Percentiles rank a stretch among this genome's conserved stretches.
These are phyloP conservation scores for Claviceps cyperi DNA, from an alignment of 2,329 filamentous ascomycete genomes.

Conservation along the genomic window DNA sequence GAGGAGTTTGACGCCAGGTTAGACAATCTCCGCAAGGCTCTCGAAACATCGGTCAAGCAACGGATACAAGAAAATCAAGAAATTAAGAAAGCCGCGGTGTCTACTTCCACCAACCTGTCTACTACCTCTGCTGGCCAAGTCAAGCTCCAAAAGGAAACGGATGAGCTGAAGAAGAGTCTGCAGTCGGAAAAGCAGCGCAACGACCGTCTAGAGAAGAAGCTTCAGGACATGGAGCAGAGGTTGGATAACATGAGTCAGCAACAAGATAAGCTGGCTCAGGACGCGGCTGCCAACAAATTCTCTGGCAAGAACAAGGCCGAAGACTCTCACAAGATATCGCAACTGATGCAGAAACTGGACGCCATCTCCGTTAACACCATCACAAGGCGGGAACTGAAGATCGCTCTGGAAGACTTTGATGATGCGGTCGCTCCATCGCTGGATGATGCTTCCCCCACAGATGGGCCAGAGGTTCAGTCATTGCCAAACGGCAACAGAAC, in stretches of 20 bases:
- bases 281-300: neutral
- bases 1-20: conserved; percentile 2
- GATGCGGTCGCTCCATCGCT: neutral
- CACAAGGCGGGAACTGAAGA: conserved; percentile 1
- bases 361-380: neutral
- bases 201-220: conserved; percentile 12
- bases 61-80: neutral
- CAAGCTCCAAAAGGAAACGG: conserved; percentile 3
- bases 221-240: conserved; percentile 10
- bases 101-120: neutral
- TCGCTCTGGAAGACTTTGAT: conserved; percentile 4
- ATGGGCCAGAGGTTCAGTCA: neutral
- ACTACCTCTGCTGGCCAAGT: neutral
- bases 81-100: neutral
- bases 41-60: neutral
- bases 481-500: neutral
- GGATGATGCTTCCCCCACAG: neutral
- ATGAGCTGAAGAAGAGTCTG: conserved; percentile 2
- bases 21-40: neutral
- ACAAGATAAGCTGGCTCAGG: neutral
- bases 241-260: conserved; percentile 3
- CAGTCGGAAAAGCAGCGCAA: conserved; percentile 2
- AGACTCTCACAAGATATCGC: neutral
- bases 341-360: neutral
- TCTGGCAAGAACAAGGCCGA: neutral